Evolutionary conservation across 164 flowering plant species (phyloP), one percentile per base, ranked within the genome.

Genomic region (Stephania japonica): DNA sequence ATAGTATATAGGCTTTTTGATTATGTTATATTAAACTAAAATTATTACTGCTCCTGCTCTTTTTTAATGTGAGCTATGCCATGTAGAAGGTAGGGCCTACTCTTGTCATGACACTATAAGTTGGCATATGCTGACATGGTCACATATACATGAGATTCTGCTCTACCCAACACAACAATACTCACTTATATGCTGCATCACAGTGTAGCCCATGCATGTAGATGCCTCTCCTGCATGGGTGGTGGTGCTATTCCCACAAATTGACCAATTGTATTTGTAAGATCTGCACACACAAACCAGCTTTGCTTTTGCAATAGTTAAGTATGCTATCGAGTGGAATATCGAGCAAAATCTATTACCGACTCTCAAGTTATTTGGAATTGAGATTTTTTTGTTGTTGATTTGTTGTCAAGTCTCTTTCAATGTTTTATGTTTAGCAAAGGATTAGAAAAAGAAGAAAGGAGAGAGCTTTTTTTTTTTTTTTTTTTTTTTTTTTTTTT

Each of bases 61-160:
- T 7, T 19, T 59, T 7, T 59, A 24, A 59, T 59, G 64, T 59
- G 64, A 24, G 64, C 21, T 59, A 27, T 16, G 49, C 13, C 49
- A 18, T n/a, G 49, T 42, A 41, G 71, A 69, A 11, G 56, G 5
- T 47, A 5, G 61, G 49, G 61, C 21, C 70, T 25, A 19, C 32
- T 68, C 25, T 19, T 68, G 56, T 43, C 19, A 44, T 43, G 70
- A 68, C 47, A 19, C 38, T 13, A 6, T 64, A 26, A 21, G 8
- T 64, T 24, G 70, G 18, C 27, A 41, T 67, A 41, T 67, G 69
- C 26, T 68, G 56, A 68, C 70, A 68, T 59, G 21, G 21, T 32
- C 5, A n/a, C 67, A 24, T 64, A 13, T 64, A 38, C 67, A 64
- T 64, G 38, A n/a, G 41, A 64, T 59, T 59, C 64, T 59, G 23